Base-by-base conservation (phyloP, 2,329 filamentous ascomycete genomes). In the Biscogniauxia sp. region DNA sequence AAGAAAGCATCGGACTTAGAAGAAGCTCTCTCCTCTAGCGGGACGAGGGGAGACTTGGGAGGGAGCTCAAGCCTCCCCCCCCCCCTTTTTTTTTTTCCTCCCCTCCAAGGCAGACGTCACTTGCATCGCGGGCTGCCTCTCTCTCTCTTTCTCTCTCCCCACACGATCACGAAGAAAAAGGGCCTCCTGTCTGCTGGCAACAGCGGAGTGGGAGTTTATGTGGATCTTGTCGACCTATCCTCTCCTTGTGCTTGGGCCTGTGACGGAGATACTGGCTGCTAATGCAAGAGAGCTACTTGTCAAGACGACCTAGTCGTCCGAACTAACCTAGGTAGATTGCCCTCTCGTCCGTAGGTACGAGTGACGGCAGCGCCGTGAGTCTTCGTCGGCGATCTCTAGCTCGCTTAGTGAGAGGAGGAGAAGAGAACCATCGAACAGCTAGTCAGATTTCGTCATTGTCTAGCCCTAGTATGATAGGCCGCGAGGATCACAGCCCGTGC, bases 1-100 rank as follows among this genome's bases (percentile, higher is more conserved):
- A 57, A 60, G 51, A 51, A 49, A 23, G 45, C 37, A 58, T 55
- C 45, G 52, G 55, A 25, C 57, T 56, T 58, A 57, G 54, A 41
- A 58, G 49, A 51, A 3, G 56, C 51, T 62, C 32, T 57, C 58
- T 57, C 58, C 58, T 59, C 60, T 54, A 59, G 51, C 58, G 50
- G 51, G 32, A 53, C 26, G 59, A 65, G 63, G 66, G 63, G 62
- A 59, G 64, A 60, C 55, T 55, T 49, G n/a, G 32, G 56, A 65
- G 56, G 57, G 51, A 66, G 61, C 56, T 58, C 53, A n/a, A 15
- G 5, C 23, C 23, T 5, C 23, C 23, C 23, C 5, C 5, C 23
- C 23, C 13, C 28, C 6, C 28, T 7, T 13, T 32, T 32, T 4
- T 7, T 13, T 32, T 32, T 4, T 7, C 28, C 2, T 7, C 28